These are phyloP conservation scores for Crithidia brevicula DNA, from an alignment of 208 protist genomes.

Conservation along the genomic window DNA sequence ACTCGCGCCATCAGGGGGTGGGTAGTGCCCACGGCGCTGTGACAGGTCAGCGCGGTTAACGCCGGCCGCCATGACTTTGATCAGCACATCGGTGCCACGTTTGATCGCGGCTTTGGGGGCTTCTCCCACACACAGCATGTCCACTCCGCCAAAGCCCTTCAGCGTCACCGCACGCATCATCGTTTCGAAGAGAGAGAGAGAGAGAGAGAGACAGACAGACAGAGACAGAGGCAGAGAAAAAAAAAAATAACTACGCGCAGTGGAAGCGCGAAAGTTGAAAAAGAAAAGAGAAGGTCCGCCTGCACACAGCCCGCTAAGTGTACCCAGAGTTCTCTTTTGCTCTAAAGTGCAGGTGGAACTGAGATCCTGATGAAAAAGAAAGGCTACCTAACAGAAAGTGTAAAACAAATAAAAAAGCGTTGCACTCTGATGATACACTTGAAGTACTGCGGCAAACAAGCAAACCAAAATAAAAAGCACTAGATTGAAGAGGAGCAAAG, in stretches of 20 bases:
- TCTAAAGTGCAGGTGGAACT: too few relatives aligned
- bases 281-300: too few relatives aligned
- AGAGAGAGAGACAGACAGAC: not conserved
- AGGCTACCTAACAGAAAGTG: too few relatives aligned
- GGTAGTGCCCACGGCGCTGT: conserved; percentile 85
- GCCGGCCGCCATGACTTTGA: conserved; percentile 85
- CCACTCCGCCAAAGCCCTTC: conserved; percentile 63
- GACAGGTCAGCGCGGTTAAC: conserved; percentile 87
- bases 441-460: too few relatives aligned
- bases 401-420: too few relatives aligned
- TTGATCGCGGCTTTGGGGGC: conserved; percentile 50
- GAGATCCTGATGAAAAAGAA: too few relatives aligned
- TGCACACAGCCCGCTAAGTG: too few relatives aligned
- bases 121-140: conserved; percentile 46
- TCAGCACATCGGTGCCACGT: conserved; percentile 68
- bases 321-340: too few relatives aligned
- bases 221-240: not conserved
- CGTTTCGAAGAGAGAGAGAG: conserved; percentile 1
- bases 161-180: conserved; percentile 78
- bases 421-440: too few relatives aligned
- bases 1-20: conserved; percentile 65
- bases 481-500: too few relatives aligned
- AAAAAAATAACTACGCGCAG: not conserved
- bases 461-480: too few relatives aligned
- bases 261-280: too few relatives aligned